These are phyloP conservation scores for Rhazya stricta DNA, from an alignment of 257 asterid species.

Conservation along the genomic window DNA sequence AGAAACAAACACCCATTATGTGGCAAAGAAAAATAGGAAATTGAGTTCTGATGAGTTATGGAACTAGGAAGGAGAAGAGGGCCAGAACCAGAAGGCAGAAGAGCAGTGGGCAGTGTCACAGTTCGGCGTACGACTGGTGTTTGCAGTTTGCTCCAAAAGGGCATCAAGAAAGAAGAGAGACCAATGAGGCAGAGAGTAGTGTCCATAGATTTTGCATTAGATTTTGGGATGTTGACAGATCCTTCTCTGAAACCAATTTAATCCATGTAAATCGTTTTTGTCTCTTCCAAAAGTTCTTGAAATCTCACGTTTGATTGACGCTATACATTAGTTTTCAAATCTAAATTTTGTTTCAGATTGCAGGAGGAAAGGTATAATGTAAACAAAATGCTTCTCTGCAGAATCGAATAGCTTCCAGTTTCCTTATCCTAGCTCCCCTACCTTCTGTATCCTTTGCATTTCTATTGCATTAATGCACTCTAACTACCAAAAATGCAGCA, in stretches of 20 bases:
- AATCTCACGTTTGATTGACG: too few species aligned
- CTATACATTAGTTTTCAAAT: too few species aligned
- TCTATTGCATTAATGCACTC: background rate
- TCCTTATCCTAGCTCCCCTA: too few species aligned
- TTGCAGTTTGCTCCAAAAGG: conserved; percentile 9
- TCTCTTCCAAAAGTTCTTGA: background rate
- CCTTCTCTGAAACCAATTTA: background rate
- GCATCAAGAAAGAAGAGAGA: background rate
- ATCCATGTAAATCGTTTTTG: background rate
- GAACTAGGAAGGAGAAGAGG: background rate
- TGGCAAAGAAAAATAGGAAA: background rate
- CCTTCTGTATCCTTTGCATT: too few species aligned
- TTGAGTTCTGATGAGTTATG: background rate
- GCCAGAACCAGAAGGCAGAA: background rate
- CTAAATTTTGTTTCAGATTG: too few species aligned
- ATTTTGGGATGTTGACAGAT: conserved; percentile 25
- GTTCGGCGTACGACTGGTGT: conserved; percentile 12
- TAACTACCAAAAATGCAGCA: background rate
- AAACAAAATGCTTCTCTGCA: background rate
- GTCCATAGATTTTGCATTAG: conserved; percentile 13
- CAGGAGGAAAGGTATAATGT: too few species aligned
- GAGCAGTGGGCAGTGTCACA: conserved; percentile 11
- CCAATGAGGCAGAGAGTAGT: background rate
- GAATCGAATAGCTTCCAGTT: background rate
- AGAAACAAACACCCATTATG: background rate